phyloP scores from a whole-genome alignment of 192 early-diverging fungal genomes.

The Coemansia asiatica region DNA sequence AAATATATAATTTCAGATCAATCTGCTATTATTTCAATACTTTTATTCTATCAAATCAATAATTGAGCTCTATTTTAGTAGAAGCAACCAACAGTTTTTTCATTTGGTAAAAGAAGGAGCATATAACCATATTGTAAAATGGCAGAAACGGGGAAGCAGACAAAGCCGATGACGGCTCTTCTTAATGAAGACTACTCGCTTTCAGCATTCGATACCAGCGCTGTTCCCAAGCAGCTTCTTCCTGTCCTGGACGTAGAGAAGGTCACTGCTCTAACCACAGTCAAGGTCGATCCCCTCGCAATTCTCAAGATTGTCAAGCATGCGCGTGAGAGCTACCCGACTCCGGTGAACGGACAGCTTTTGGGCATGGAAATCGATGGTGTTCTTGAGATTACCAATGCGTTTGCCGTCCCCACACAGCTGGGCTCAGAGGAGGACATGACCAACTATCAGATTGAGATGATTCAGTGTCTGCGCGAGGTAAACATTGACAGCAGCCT shows the following conservation, averaged over 20 bases:
- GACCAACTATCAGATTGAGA: constrained; percentile 88
- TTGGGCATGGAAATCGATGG: constrained; percentile 91
- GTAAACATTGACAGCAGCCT: constrained; percentile 96
- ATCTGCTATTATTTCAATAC: not conserved
- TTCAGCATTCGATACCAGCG: constrained; percentile 31
- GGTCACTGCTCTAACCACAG: constrained; percentile 56
- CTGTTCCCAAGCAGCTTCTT: constrained; percentile 34
- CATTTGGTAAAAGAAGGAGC: constrained; percentile 1
- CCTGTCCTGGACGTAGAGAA: constrained; percentile 63
- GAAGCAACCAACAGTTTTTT: too few species aligned
- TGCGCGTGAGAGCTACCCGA: constrained; percentile 79
- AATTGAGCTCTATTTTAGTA: too few species aligned
- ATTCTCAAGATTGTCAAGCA: constrained; percentile 98
- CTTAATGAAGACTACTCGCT: constrained; percentile 38
- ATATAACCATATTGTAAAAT: constrained; percentile 3
- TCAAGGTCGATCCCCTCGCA: constrained; percentile 78
- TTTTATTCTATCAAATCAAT: not conserved
- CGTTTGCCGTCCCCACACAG: constrained; percentile 78
- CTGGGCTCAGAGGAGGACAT: constrained; percentile 60
- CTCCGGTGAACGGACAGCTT: constrained; percentile 84
- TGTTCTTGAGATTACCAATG: constrained; percentile 90
- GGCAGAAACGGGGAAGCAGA: constrained; percentile 25
- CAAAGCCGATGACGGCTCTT: constrained; percentile 55
- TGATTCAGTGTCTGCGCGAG: constrained; percentile 89
- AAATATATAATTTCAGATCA: too few species aligned